Conservation (phyloP, 805 yeast genomes). For the Starmerella asiatica region DNA sequence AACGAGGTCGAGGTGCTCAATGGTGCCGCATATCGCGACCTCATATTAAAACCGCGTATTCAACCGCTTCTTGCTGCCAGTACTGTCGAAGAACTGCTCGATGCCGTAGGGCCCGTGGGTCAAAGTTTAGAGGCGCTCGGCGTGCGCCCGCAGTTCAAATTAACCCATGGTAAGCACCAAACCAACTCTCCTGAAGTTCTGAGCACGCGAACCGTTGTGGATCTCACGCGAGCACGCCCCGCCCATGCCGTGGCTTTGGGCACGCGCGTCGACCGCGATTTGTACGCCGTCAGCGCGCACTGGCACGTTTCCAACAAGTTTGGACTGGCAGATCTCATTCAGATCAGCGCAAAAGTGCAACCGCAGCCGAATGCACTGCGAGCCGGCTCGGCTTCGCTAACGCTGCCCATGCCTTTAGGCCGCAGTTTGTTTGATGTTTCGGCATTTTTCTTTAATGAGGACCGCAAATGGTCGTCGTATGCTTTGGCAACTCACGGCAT, state of each 20-base stretch:
- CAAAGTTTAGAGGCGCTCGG: slow-evolving; percentile 18
- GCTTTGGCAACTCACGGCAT: slow-evolving; percentile 38
- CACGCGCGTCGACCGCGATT: slow-evolving; percentile 11
- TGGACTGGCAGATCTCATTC: slow-evolving; percentile 20
- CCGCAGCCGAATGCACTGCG: slow-evolving; percentile 18
- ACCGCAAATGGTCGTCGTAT: slow-evolving; percentile 42
- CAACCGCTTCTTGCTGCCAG: slow-evolving; percentile 21
- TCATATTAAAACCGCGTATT: slow-evolving; percentile 22
- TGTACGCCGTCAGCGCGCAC: slow-evolving; percentile 10
- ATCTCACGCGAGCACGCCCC: slow-evolving; percentile 12
- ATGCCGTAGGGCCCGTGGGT: slow-evolving; percentile 20
- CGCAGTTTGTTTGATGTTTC: slow-evolving; percentile 11
- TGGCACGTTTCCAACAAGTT: slow-evolving; percentile 14
- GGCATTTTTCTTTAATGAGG: slow-evolving; percentile 38
- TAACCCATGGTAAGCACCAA: background rate
- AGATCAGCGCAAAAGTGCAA: slow-evolving; percentile 12
- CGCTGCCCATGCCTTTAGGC: slow-evolving; percentile 18
- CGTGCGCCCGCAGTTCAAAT: slow-evolving; percentile 10
- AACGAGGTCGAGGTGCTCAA: slow-evolving; percentile 23
- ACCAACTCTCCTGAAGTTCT: slow-evolving; percentile 3
- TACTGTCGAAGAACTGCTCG: slow-evolving; percentile 20
- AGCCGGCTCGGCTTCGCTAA: slow-evolving; percentile 17
- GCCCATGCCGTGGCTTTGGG: slow-evolving; percentile 8
- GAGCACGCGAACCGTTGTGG: slow-evolving; percentile 12
- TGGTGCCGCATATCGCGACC: slow-evolving; percentile 22